Percentiles rank a stretch among this genome's conserved stretches.
phyloP scores from a whole-genome alignment of 2,329 filamentous ascomycete genomes.

The Fusarium humuli region DNA sequence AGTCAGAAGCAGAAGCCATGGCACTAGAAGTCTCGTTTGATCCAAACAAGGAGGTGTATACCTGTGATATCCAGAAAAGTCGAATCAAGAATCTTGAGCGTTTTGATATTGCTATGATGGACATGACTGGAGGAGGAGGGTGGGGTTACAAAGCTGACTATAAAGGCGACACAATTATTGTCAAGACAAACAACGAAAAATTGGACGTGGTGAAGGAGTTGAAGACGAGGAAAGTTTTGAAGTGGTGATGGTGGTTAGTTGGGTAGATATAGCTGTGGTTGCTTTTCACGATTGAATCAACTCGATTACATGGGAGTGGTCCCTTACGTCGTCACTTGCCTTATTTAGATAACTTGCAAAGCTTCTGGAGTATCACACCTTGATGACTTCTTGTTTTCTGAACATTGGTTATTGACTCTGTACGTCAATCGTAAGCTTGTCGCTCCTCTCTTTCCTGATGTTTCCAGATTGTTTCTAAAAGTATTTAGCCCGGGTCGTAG shows the following conservation, averaged over 20 bases:
- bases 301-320: background rate
- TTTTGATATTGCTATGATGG: no score
- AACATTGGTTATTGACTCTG: no score
- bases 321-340: background rate
- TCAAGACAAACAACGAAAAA: background rate
- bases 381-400: no score
- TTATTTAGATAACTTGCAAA: no score
- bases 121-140: background rate
- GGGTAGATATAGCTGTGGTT: background rate
- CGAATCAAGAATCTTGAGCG: background rate
- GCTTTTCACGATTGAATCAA: background rate
- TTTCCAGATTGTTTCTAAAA: background rate
- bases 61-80: background rate
- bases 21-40: background rate
- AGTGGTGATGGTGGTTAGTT: background rate
- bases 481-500: fast-evolving
- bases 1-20: background rate
- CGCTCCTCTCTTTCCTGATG: background rate
- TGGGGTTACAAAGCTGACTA: background rate
- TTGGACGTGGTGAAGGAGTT: background rate
- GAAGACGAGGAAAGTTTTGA: background rate
- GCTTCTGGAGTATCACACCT: no score
- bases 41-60: fast-evolving
- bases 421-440: no score
- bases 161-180: no score